These are phyloP conservation scores for Puccinia coronata DNA, from an alignment of 1,284 basidiomycete genomes.

Conservation along the genomic window DNA sequence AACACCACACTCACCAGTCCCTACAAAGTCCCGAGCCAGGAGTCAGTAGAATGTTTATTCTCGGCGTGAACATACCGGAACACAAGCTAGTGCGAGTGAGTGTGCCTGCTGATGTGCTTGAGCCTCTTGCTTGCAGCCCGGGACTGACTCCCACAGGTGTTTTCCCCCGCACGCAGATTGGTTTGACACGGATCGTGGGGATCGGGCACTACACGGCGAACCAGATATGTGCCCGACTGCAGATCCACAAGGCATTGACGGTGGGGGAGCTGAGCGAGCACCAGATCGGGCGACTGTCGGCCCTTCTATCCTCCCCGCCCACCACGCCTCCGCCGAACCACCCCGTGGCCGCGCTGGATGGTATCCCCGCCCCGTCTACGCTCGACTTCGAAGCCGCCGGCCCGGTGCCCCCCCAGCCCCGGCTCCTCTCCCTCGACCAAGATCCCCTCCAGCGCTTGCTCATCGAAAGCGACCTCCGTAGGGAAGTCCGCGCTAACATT, in stretches of 20 bases:
- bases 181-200: conserved; percentile 79
- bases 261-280: conserved; percentile 73
- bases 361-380: conserved; percentile 36
- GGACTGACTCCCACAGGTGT: no score
- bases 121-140: no score
- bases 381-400: conserved; percentile 52
- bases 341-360: conserved; percentile 54
- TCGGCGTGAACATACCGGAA: conserved; percentile 73
- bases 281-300: conserved; percentile 79
- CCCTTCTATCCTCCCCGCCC: conserved; percentile 80
- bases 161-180: no score
- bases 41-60: conserved; percentile 62
- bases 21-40: no score
- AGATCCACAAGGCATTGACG: conserved; percentile 74
- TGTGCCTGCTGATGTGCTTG: no score
- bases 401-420: conserved; percentile 50
- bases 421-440: conserved; percentile 31
- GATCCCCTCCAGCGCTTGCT: conserved; percentile 72
- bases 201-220: conserved; percentile 72
- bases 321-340: conserved; percentile 64
- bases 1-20: no score
- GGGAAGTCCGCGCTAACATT: conserved; percentile 80
- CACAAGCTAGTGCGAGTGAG: conserved; percentile 69
- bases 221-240: conserved; percentile 80
- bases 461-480: conserved; percentile 77